These are phyloP conservation scores for Domatiomyces catenatus DNA, from an alignment of 2,329 filamentous ascomycete genomes.

Conservation along the genomic window DNA sequence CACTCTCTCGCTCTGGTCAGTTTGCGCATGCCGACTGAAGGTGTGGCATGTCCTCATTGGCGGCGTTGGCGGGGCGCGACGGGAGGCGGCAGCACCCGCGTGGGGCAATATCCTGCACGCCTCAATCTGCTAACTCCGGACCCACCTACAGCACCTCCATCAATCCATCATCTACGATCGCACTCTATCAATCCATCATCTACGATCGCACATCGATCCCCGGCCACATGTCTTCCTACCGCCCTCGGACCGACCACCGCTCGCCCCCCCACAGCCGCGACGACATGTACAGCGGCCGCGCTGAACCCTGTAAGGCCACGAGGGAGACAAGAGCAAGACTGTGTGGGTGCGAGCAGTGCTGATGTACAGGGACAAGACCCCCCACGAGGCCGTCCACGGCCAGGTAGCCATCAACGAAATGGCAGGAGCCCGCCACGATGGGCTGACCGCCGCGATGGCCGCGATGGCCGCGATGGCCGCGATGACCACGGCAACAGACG, in stretches of 20 bases:
- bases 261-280: not conserved
- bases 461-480: too few species aligned
- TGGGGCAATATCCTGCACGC: not conserved
- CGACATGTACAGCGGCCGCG: not conserved
- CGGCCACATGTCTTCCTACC: not conserved
- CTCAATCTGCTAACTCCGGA: not conserved
- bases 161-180: not conserved
- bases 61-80: too few species aligned
- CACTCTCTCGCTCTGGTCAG: not conserved
- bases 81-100: not conserved
- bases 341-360: not conserved
- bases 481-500: not conserved
- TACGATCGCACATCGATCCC: too few species aligned
- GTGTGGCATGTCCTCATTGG: not conserved
- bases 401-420: not conserved
- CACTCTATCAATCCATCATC: not conserved
- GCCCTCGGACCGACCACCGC: too few species aligned
- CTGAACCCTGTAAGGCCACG: not conserved
- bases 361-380: not conserved
- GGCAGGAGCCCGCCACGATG: not conserved
- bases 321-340: not conserved
- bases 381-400: not conserved
- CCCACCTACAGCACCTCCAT: not conserved
- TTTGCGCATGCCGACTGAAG: not conserved
- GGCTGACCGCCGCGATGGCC: not conserved